Percentiles rank a stretch among this genome's conserved stretches.
Conservation (phyloP, 805 yeast genomes). For the Suhomyces xylopsoci region DNA sequence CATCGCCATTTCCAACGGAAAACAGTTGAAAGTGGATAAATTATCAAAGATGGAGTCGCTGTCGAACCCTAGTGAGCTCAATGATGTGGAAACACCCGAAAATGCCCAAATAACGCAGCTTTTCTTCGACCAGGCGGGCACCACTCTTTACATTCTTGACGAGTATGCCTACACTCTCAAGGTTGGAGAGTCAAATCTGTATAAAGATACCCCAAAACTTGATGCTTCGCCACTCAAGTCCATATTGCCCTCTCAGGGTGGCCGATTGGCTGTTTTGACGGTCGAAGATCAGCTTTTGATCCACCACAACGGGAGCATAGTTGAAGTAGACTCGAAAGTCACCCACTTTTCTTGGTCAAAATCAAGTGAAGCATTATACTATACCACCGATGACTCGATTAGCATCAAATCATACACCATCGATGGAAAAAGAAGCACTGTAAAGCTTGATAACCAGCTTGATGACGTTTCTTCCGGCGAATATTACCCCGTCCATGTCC, state of each 20-base stretch:
- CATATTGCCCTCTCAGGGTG: neutral
- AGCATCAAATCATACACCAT: neutral
- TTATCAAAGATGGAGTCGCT: constrained; percentile 29
- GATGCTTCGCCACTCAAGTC: neutral
- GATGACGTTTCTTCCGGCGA: neutral
- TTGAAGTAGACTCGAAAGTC: neutral
- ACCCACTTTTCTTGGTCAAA: neutral
- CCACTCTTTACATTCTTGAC: constrained; percentile 18
- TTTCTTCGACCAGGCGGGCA: constrained; percentile 30
- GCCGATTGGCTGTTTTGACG: neutral
- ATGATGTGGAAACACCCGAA: constrained; percentile 13
- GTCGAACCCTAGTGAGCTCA: constrained; percentile 16
- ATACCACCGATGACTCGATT: neutral
- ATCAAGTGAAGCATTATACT: neutral
- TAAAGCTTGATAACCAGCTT: neutral
- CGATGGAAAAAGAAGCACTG: neutral
- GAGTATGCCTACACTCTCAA: neutral
- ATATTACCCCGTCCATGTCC: neutral
- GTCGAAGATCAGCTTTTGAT: neutral
- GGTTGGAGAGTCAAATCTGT: neutral
- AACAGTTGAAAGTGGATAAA: constrained; percentile 31
- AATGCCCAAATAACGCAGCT: constrained; percentile 20
- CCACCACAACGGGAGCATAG: neutral
- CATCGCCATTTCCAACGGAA: constrained; percentile 39
- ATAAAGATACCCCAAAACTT: neutral